Conservation (phyloP, 2,329 filamentous ascomycete species). For the Fusarium sp. region DNA sequence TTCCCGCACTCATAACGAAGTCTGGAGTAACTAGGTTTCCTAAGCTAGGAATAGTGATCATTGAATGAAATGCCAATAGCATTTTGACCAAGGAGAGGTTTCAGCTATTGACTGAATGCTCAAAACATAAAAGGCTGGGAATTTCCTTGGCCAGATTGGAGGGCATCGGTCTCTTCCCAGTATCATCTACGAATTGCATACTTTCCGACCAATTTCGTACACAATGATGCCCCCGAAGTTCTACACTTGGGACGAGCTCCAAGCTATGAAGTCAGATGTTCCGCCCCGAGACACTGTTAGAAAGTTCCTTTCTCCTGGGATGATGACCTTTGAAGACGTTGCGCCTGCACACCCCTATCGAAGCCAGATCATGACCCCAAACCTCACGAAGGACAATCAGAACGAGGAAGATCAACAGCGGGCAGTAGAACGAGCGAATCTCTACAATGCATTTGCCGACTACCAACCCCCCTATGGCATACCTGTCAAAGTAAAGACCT, state of each 20-base stretch:
- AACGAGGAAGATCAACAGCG: accelerated
- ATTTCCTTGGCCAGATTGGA: not conserved
- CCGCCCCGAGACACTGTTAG: not conserved
- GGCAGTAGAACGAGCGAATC: not conserved
- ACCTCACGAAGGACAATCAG: not conserved
- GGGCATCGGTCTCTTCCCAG: not conserved
- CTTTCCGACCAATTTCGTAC: not conserved
- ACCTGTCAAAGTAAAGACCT: not conserved
- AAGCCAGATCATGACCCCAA: not conserved
- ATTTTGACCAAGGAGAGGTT: not conserved
- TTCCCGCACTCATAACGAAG: not conserved
- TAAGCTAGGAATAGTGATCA: not conserved
- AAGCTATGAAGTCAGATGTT: not conserved
- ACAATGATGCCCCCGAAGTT: not conserved
- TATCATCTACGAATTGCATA: not conserved
- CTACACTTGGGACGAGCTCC: not conserved
- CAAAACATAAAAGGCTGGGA: not conserved
- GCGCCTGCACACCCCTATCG: not conserved
- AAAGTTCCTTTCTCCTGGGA: not conserved
- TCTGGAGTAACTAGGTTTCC: not conserved
- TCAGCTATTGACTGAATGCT: not conserved
- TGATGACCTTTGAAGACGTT: not conserved
- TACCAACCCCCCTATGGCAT: not conserved
- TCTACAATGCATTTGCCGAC: not conserved
- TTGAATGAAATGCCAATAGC: not conserved